Evolutionary conservation across 176 grass and related monocot species (phyloP).

Genomic region (Oryza australiensis): DNA sequence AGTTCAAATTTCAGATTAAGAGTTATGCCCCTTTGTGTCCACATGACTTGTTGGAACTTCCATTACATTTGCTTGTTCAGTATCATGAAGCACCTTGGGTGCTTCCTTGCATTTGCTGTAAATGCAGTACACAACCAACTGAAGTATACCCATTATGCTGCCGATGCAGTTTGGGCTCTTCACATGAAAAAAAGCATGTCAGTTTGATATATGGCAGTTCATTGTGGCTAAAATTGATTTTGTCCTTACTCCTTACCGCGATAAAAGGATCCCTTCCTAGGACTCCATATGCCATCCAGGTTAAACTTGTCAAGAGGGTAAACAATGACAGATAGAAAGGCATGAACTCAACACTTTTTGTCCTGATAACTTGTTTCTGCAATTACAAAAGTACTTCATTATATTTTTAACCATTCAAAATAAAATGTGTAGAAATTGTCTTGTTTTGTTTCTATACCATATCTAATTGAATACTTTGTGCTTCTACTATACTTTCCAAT

Average conservation of each 20-base stretch:
- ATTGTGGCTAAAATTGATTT: neutral
- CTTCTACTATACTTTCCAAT: neutral
- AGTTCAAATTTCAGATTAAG: neutral
- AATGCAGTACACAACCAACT: constrained; percentile 63
- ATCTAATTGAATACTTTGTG: constrained; percentile 2
- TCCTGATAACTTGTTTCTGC: constrained; percentile 73
- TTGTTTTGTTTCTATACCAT: neutral
- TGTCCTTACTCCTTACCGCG: constrained; percentile 51
- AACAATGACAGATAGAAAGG: constrained; percentile 82
- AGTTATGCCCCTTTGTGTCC: constrained; percentile 17
- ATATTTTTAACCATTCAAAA: neutral
- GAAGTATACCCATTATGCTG: constrained; percentile 60
- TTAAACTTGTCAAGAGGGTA: constrained; percentile 58
- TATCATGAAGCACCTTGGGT: constrained; percentile 26
- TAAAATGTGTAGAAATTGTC: neutral
- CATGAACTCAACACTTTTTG: constrained; percentile 88
- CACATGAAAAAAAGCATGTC: constrained; percentile 4
- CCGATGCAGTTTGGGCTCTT: constrained; percentile 70
- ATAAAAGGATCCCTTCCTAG: constrained; percentile 67
- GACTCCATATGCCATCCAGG: constrained; percentile 69
- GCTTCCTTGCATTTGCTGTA: constrained; percentile 51
- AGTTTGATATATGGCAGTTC: neutral
- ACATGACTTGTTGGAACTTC: constrained; percentile 8
- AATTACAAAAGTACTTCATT: constrained; percentile 7
- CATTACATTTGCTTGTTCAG: constrained; percentile 11